Evolutionary conservation across 129 eudicot genomes (phyloP), one percentile per base, ranked within the genome.

Genomic region (Flaveria linearis): DNA sequence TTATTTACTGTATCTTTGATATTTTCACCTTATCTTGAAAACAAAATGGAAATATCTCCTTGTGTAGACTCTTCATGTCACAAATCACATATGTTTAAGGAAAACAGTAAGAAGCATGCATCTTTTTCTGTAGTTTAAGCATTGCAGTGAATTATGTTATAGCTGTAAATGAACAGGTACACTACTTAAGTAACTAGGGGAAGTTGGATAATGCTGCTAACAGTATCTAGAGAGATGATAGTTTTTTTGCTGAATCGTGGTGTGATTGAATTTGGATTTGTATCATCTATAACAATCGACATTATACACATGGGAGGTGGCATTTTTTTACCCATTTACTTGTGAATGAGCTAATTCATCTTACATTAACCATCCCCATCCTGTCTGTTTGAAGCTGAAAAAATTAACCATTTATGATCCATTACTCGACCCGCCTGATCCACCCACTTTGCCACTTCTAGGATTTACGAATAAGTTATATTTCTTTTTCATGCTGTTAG

Each of bases 231-330:
- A 15, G 17, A 15, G 20, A 28, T 26, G 68, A 6, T 62, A 62
- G 43, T 30, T 11, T 61, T 30, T 62, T n/a, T 63, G 46, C 15
- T 36, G 36, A 23, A 22, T 58, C 42, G 1, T 61, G 67, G 18
- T 61, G 67, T 60, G 7, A 25, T 23, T 23, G 67, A 60, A 23
- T 25, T 25, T 60, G 17, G 67, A 60, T 60, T 60, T 60, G 17
- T 60, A 26, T 25, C 42, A 25, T 26, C 67, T 61, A 26, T 61
- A 61, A 12, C 67, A 25, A 25, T 61, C 5, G 42, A 61, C n/a
- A 12, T 61, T 57, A 18, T 13, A 61, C 67, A 61, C 67, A 26
- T 61, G 39, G 13, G 67, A 60, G 36, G 67, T 60, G 67, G 36
- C 67, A 60, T n/a, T 10, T 60, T 25, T 60, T 60, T 0, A 25